A percentile compares a stretch with the other conserved stretches of the same genome.
Evolutionary conservation across 306 rosid genomes (phyloP).

Genomic region (Spatholobus suberectus): DNA sequence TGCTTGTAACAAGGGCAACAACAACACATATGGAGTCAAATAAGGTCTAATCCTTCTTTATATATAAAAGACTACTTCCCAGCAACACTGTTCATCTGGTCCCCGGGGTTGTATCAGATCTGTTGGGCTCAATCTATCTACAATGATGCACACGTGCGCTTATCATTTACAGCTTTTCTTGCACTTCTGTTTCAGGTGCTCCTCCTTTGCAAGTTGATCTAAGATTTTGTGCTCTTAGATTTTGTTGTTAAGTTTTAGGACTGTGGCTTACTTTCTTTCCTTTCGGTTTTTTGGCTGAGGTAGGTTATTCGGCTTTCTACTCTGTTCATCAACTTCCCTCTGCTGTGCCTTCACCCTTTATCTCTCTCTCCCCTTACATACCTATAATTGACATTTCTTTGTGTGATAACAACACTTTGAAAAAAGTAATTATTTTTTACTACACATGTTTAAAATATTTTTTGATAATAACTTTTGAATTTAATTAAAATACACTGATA

Average conservation of each 20-base stretch:
- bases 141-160: conserved; percentile 61
- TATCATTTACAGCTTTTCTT: conserved; percentile 42
- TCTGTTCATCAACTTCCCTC: conserved; percentile 4
- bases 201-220: conserved; percentile 32
- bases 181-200: conserved; percentile 57
- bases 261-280: conserved; percentile 1
- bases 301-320: conserved; percentile 37
- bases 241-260: conserved; percentile 16
- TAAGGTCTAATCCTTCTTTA: conserved; percentile 28
- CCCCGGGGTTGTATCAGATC: conserved; percentile 37
- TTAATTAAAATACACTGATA: neutral
- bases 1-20: conserved; percentile 30
- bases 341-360: neutral
- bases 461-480: neutral
- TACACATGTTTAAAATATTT: neutral
- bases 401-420: conserved; percentile 37
- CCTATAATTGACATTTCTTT: conserved; percentile 47
- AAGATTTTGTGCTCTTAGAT: conserved; percentile 32
- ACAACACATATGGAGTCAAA: conserved; percentile 24
- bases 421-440: neutral
- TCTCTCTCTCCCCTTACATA: conserved; percentile 32
- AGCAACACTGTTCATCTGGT: conserved; percentile 54
- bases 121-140: conserved; percentile 44
- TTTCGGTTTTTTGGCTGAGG: neutral
- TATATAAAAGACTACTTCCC: neutral